Conservation (phyloP, 116 monocot genomes). For the Phalaenopsis hybrid region DNA sequence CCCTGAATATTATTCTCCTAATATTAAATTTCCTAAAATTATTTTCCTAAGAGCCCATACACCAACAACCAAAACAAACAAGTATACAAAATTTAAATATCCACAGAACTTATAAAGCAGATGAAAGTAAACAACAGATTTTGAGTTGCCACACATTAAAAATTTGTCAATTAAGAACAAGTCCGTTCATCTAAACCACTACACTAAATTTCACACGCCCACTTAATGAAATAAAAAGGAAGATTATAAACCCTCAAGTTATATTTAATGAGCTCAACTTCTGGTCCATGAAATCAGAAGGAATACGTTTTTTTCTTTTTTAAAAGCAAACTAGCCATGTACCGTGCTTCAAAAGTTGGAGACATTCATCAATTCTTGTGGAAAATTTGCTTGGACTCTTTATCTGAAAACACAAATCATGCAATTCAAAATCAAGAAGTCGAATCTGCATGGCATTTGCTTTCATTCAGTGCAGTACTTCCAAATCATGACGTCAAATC, state of each 20-base stretch:
- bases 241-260: neutral
- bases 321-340: neutral
- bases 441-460: too few relatives aligned
- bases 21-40: too few relatives aligned
- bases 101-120: neutral
- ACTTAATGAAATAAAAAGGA: neutral
- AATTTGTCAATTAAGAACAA: neutral
- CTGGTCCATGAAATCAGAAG: neutral
- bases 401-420: neutral
- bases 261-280: neutral
- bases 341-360: neutral
- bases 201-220: neutral
- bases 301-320: neutral
- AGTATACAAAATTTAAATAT: conserved; percentile 1
- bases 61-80: neutral
- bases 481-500: neutral
- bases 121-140: neutral
- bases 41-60: too few relatives aligned
- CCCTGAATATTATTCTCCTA: too few relatives aligned
- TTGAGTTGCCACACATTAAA: neutral
- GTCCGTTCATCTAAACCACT: neutral
- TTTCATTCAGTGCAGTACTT: too few relatives aligned
- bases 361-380: neutral
- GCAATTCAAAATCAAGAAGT: neutral
- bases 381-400: neutral